Base-by-base conservation (phyloP, 805 yeast species). In the Blastobotrys americana region DNA sequence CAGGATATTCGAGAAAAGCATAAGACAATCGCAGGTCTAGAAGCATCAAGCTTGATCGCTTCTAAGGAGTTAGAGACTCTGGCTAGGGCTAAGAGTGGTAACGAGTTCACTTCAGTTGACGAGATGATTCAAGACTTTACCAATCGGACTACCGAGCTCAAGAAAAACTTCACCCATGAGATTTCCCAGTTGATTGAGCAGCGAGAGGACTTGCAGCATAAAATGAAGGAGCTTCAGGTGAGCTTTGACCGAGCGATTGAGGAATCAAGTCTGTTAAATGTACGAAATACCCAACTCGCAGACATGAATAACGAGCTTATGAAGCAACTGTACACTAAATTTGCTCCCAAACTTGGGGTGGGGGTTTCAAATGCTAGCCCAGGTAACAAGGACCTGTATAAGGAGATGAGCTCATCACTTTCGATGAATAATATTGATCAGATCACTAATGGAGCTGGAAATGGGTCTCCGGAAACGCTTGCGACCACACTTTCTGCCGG, bases 121-220 rank as follows among this genome's bases (percentile, higher is more conserved):
- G 50, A 51, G 59, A 69, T 57, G 25, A 44, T 58, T 4, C 49
- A 47, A n/a, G 53, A 55, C 45, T 58, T 62, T 34, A 43, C 83
- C 10, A 72, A 69, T 39, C 71, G 65, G 16, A 64, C 87, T 49
- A 70, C 64, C 23, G 48, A 54, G 0, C 72, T 73, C 39, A 80
- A 74, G 61, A 67, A 65, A 27, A 60, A 64, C 15, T 61, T 86
- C 42, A 64, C 62, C 39, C 49, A 53, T 15, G 85, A 80, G 43
- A 63, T 80, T 21, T 53, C 58, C 4, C 55, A 52, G 3, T 53
- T 74, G 35, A 46, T 55, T 16, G 48, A 46, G 15, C 53, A 57
- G 42, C 47, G 59, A 18, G 63, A 56, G 40, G 49, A 47, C 13
- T 54, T 67, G 39, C 21, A 44, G n/a, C 60, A 45, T 25, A 68